Evolutionary conservation across 2,329 filamentous ascomycete species (phyloP), one percentile per base, ranked within the genome.

Genomic region (Aureobasidium sp.): DNA sequence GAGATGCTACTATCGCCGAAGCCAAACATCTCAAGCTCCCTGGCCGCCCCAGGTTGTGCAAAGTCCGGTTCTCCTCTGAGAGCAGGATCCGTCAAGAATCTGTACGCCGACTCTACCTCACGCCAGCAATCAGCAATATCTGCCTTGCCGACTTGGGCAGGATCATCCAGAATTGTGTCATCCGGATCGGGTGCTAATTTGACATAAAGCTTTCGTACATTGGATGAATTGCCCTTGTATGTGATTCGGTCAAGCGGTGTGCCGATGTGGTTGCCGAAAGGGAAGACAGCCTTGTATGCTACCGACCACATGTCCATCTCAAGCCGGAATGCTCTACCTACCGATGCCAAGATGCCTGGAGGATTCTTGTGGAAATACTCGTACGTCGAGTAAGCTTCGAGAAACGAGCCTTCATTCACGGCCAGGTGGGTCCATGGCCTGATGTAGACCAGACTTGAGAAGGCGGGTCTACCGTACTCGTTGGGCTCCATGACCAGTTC

Each of bases 381-480:
- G 70, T 90, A 88, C 4, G 83, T 85, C 51, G 82, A 81, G 74
- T 90, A 92, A 6, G 84, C 87, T 62, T 81, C 81, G n/a, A 88
- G 81, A 5, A 85, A 90, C 0, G 87, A 90, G 9, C 88, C 87
- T 74, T 93, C 89, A 70, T 92, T 92, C 66, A 91, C 82, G 1
- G 82, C 76, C 0, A 91, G 68, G 20, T 82, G 80, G 0, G 78
- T 80, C 89, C 89, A 92, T 1, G 82, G 81, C 1, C 82, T 80
- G n/a, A 82, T 75, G 29, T 79, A 79, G 48, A 90, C 80, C 0
- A 90, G 36, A 22, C 61, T 59, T 17, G 53, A n/a, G 9, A 41
- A 31, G 9, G 57, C 36, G 44, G 44, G 49, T 34, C 58, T 57
- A 17, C 56, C 36, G 41, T 52, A 51, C 27, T 62, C 51, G 14